Base-by-base conservation (phyloP, 2,329 filamentous ascomycete genomes). In the Fusarium chlamydosporum region DNA sequence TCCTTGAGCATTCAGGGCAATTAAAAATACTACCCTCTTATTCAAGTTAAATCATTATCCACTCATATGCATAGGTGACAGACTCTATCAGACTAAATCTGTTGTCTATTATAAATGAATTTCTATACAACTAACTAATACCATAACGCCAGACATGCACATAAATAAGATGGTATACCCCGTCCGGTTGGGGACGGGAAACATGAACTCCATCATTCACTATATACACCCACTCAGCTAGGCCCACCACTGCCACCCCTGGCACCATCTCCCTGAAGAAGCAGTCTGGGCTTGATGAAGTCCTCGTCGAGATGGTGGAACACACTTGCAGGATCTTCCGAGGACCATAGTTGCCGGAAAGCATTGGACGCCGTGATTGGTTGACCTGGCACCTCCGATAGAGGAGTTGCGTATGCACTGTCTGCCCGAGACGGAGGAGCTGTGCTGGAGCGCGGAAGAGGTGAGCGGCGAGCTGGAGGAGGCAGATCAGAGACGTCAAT, bases 261-360 rank as follows among this genome's bases (percentile, higher is more conserved):
- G 7, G 70, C 59, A 10, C 63, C 63, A 26, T 84, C 84, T 45
- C 91, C 91, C 80, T 97, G 94, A 20, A 98, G 85, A 69, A 98
- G 80, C 56, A 98, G 81, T 76, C 91, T 92, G 18, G 95, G 95
- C 83, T 98, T 98, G 79, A 98, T 94, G 78, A 94, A 97, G 64
- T 94, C 93, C 79, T 99, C 96, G 78, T 99, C 96, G 63, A 99
- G 83, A 80, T 97, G 94, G 71, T 90, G 90, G 79, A 99, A 97
- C 81, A 96, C 88, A 45, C 92, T 93, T 11, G 92, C 92, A 43
- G 96, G 94, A 77, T 99, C 96, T 51, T 97, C 93, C 1, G 91
- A 87, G 16, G 91, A 92, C 71, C 97, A 89, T 10, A 99, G 83
- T 76, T 95, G 92, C 58, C 90, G 89, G 61, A 97, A 89, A 0